Conservation (phyloP, 139 green algal genomes). For the Tetraselmis striata region DNA sequence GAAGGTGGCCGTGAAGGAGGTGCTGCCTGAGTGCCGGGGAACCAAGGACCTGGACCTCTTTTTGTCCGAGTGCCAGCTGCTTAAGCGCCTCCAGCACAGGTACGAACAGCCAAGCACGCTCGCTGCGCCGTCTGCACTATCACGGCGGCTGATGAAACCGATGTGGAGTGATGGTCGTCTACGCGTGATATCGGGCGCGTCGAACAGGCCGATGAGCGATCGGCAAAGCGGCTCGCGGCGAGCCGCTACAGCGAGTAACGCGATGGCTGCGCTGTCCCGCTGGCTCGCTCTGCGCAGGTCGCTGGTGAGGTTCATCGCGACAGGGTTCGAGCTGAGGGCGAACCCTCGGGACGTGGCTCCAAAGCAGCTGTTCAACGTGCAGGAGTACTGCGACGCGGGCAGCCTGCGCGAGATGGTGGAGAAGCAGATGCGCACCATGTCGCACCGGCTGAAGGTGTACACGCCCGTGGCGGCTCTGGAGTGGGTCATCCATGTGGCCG, state of each 20-base stretch:
- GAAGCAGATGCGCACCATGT: slow-evolving; percentile 27
- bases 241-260: too few relatives aligned
- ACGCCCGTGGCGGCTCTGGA: slow-evolving; percentile 21
- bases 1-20: background rate
- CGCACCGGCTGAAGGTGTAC: slow-evolving; percentile 2
- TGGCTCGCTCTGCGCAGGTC: background rate
- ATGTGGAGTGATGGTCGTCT: too few relatives aligned
- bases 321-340: background rate
- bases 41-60: background rate
- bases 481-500: slow-evolving; percentile 28
- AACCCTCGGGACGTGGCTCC: background rate
- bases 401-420: slow-evolving; percentile 22
- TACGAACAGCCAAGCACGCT: background rate
- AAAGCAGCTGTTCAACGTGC: slow-evolving; percentile 9
- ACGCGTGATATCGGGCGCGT: too few relatives aligned
- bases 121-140: too few relatives aligned
- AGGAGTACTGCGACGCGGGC: slow-evolving; percentile 29
- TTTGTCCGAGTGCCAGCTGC: background rate
- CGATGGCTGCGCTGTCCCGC: too few relatives aligned
- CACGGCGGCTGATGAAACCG: too few relatives aligned
- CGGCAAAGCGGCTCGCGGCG: too few relatives aligned
- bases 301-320: background rate
- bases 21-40: background rate
- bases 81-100: background rate
- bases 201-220: too few relatives aligned